Base-by-base conservation (phyloP, 345 rosid species). In the Salix brachista region DNA sequence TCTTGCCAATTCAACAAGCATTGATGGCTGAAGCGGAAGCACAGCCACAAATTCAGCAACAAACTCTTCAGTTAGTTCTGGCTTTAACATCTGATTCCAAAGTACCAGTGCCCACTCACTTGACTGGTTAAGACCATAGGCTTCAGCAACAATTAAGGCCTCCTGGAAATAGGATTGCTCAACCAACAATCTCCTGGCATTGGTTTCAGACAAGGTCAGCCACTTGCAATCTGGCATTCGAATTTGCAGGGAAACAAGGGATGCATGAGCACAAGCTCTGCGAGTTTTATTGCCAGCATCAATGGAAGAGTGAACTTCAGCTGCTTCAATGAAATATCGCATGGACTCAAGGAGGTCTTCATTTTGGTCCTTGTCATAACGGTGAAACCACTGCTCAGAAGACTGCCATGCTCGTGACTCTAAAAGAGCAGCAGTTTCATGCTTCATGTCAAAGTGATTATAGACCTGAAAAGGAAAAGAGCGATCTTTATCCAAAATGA, bases 281-380 rank as follows among this genome's bases (percentile, higher is more conserved):
- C 90, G 85, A 30, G 99, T 93, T 84, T 93, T 96, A 77, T 91
- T 96, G 74, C 98, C 99, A 56, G 98, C 98, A 83, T 96, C 99
- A 73, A 93, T 88, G 36, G 98, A 92, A 32, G 94, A 85, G 87
- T 88, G 90, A 75, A 92, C 98, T 87, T 93, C 97, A 64, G 98
- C 99, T 68, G 98, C 99, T 87, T 93, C 96, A 73, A 96, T 96
- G 84, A 84, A 96, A 81, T 89, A 92, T 44, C 89, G 91, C 99
- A 96, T 93, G 14, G 98, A 87, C 69, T 96, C 97, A 46, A 96
- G 89, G 73, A 93, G 97, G 75, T 96, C 98, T 79, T 91, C 99
- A 79, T 91, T 93, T 81, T 92, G 97, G 82, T 96, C 97, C 80
- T 76, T 91, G 86, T 96, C 96, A 68, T 87, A 85, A 37, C 91